These are phyloP conservation scores for Graphium sp. DNA, from an alignment of 2,329 filamentous ascomycete genomes.

Conservation along the genomic window DNA sequence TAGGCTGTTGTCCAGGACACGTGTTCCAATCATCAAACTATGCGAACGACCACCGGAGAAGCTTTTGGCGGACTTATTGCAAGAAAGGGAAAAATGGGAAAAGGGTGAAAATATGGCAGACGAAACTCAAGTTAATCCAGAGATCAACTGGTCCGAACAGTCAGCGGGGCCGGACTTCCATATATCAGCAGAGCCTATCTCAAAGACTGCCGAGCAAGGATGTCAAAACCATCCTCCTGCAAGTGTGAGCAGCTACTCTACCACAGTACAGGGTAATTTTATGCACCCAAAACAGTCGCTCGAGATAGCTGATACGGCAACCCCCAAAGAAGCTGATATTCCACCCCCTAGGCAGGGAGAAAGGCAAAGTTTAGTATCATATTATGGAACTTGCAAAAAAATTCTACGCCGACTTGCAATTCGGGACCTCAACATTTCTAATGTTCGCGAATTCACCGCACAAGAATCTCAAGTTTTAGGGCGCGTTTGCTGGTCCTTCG, in stretches of 20 bases:
- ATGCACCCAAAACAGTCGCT: neutral
- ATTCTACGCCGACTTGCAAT: slow-evolving; percentile 28
- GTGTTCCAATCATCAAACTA: slow-evolving; percentile 78
- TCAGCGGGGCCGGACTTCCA: too few species aligned
- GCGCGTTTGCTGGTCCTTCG: slow-evolving; percentile 32
- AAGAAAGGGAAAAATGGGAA: slow-evolving; percentile 59
- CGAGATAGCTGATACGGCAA: neutral
- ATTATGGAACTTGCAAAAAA: slow-evolving; percentile 31
- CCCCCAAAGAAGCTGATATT: slow-evolving; percentile 3
- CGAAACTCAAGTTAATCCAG: too few species aligned
- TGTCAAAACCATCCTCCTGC: too few species aligned
- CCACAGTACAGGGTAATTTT: too few species aligned
- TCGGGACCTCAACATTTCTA: slow-evolving; percentile 31
- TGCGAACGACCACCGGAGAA: slow-evolving; percentile 52
- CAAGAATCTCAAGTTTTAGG: slow-evolving; percentile 31
- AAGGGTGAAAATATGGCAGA: too few species aligned
- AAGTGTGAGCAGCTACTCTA: too few species aligned
- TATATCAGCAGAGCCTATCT: too few species aligned
- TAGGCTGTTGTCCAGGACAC: slow-evolving; percentile 58
- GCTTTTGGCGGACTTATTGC: slow-evolving; percentile 41
- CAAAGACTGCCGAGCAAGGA: too few species aligned
- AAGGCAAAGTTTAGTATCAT: slow-evolving; percentile 23
- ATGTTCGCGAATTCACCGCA: slow-evolving; percentile 20
- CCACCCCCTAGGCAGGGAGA: slow-evolving; percentile 21
- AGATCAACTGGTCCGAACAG: too few species aligned